These are phyloP conservation scores for Pichia exigua DNA, from an alignment of 805 yeast species.

Conservation along the genomic window DNA sequence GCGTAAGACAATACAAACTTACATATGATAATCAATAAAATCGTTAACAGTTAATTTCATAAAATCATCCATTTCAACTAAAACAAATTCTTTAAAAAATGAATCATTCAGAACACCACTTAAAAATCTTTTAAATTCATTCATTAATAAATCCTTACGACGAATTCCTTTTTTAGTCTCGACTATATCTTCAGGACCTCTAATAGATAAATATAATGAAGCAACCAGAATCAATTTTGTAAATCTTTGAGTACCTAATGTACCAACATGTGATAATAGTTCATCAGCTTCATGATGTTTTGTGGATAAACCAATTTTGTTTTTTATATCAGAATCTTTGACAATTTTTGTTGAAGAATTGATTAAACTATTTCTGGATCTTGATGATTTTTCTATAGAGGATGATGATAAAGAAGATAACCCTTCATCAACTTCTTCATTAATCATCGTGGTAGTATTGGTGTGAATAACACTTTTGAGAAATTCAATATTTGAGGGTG, in stretches of 20 bases:
- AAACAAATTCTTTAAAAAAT: constrained; percentile 19
- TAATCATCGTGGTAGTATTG: not conserved
- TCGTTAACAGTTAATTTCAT: constrained; percentile 26
- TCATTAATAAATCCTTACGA: constrained; percentile 18
- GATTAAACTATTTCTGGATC: not conserved
- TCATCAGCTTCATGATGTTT: constrained; percentile 5
- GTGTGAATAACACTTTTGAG: not conserved
- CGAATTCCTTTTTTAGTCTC: constrained; percentile 11
- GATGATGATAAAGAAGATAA: not conserved
- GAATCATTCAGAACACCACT: constrained; percentile 21
- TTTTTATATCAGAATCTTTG: not conserved
- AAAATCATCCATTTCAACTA: constrained; percentile 24
- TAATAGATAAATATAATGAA: constrained; percentile 12
- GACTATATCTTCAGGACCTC: constrained; percentile 14
- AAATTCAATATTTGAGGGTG: constrained; percentile 4
- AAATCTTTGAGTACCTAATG: constrained; percentile 13
- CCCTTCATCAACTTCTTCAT: not conserved
- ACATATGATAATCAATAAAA: constrained; percentile 27
- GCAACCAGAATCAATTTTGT: constrained; percentile 15
- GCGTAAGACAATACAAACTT: too few species aligned
- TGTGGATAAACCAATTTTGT: not conserved
- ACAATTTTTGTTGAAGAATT: not conserved
- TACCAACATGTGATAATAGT: constrained; percentile 4
- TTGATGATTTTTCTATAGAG: not conserved
- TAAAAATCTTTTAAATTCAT: constrained; percentile 25